phyloP scores from a whole-genome alignment of 306 rosid genomes.

The Vigna unguiculata region DNA sequence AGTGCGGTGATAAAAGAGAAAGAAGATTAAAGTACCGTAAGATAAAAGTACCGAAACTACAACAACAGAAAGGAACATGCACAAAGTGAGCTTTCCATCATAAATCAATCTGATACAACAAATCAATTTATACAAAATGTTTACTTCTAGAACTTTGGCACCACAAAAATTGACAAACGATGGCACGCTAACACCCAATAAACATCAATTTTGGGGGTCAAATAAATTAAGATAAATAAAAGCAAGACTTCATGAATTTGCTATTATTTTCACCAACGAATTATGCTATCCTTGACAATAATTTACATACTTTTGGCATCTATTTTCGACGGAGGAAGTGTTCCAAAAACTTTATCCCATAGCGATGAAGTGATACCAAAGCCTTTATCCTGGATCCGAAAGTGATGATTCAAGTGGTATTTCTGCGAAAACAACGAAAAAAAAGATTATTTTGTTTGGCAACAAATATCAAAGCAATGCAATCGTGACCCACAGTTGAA shows the following conservation, averaged over 20 bases:
- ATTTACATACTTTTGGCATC: constrained; percentile 60
- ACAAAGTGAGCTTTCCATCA: constrained; percentile 36
- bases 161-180: constrained; percentile 47
- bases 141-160: constrained; percentile 39
- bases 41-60: neutral
- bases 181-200: constrained; percentile 52
- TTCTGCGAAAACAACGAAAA: constrained; percentile 52
- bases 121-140: constrained; percentile 43
- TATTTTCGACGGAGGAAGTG: constrained; percentile 75
- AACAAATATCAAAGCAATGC: neutral
- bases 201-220: constrained; percentile 30
- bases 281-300: constrained; percentile 38
- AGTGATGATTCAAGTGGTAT: constrained; percentile 96
- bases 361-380: constrained; percentile 90
- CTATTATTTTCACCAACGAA: constrained; percentile 54
- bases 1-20: too few species aligned
- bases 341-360: constrained; percentile 91
- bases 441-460: too few species aligned
- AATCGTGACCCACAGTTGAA: constrained; percentile 18
- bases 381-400: constrained; percentile 82
- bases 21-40: too few species aligned
- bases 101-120: constrained; percentile 41
- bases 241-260: constrained; percentile 39
- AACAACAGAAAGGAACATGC: constrained; percentile 32
- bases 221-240: constrained; percentile 46